Percentiles rank a stretch among this genome's conserved stretches.
These are phyloP conservation scores for Russula abietina DNA, from an alignment of 768 basidiomycete genomes.

Conservation along the genomic window DNA sequence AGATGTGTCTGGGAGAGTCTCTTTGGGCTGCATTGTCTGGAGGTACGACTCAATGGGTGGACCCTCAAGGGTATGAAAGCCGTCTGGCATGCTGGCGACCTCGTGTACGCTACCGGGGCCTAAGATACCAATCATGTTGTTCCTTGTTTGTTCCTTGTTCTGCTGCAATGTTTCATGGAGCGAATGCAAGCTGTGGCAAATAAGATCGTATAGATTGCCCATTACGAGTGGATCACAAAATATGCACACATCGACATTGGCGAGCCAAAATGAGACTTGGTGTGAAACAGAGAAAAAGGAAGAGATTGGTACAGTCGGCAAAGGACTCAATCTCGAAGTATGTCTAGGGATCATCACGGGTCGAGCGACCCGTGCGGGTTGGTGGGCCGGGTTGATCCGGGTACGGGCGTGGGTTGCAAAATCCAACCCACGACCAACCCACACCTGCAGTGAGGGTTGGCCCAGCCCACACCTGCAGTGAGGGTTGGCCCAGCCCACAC, in stretches of 20 bases:
- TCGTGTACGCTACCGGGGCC: slow-evolving; percentile 65
- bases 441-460: no score
- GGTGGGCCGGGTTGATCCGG: no score
- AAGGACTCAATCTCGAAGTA: no score
- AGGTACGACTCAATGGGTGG: slow-evolving; percentile 70
- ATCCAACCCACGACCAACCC: no score
- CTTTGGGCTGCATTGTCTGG: slow-evolving; percentile 71
- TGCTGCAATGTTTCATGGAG: slow-evolving; percentile 96
- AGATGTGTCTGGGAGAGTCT: slow-evolving; percentile 32
- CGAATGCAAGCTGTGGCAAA: slow-evolving; percentile 90
- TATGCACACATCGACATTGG: not conserved
- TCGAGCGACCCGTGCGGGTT: no score
- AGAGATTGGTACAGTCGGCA: no score
- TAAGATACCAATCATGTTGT: slow-evolving; percentile 93
- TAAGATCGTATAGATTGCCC: slow-evolving; percentile 83
- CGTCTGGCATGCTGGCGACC: slow-evolving; percentile 38
- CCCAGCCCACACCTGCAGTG: no score
- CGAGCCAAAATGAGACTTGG: not conserved
- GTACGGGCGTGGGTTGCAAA: no score
- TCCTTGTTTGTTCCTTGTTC: slow-evolving; percentile 89
- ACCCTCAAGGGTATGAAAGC: slow-evolving; percentile 86
- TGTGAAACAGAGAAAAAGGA: no score
- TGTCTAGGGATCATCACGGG: no score
- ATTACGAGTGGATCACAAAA: not conserved
- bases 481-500: no score